phyloP scores from a whole-genome alignment of 2,329 filamentous ascomycete genomes.

The Bimuria novae-zelandiae region DNA sequence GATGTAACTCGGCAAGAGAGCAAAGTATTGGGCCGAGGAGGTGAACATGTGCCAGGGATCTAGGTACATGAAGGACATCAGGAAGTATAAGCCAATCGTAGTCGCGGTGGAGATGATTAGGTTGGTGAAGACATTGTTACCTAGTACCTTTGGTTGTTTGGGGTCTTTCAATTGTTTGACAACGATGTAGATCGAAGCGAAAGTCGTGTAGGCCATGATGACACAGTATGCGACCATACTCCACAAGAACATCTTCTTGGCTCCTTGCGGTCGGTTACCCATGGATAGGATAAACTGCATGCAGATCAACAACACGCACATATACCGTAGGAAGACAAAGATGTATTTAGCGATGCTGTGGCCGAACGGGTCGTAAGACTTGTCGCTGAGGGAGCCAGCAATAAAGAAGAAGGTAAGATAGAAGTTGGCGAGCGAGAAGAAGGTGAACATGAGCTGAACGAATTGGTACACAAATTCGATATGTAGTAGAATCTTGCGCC shows the following conservation, averaged over 20 bases:
- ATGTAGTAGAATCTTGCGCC: conserved; percentile 88
- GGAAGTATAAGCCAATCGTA: conserved; percentile 90
- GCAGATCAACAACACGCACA: conserved; percentile 83
- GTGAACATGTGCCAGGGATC: conserved; percentile 99
- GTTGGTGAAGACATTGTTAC: conserved; percentile 92
- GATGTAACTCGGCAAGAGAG: conserved; percentile 89
- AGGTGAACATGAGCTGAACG: conserved; percentile 90
- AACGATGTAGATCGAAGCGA: conserved; percentile 87
- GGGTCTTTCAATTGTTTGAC: conserved; percentile 72
- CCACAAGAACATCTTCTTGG: conserved; percentile 84
- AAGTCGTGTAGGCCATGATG: conserved; percentile 96
- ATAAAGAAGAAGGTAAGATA: conserved; percentile 99
- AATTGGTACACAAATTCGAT: conserved; percentile 96
- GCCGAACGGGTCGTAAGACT: conserved; percentile 84
- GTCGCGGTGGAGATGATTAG: conserved; percentile 87
- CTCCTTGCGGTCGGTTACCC: conserved; percentile 93
- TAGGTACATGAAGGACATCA: conserved; percentile 95
- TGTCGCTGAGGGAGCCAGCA: conserved; percentile 83
- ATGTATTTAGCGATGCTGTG: conserved; percentile 82
- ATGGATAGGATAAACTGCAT: conserved; percentile 96
- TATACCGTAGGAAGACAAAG: conserved; percentile 84
- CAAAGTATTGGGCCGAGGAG: conserved; percentile 86
- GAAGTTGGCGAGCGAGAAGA: conserved; percentile 98
- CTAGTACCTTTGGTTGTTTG: conserved; percentile 61
- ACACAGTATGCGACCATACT: conserved; percentile 89